These are phyloP conservation scores for Viola odorata DNA, from an alignment of 345 rosid species.

Conservation along the genomic window DNA sequence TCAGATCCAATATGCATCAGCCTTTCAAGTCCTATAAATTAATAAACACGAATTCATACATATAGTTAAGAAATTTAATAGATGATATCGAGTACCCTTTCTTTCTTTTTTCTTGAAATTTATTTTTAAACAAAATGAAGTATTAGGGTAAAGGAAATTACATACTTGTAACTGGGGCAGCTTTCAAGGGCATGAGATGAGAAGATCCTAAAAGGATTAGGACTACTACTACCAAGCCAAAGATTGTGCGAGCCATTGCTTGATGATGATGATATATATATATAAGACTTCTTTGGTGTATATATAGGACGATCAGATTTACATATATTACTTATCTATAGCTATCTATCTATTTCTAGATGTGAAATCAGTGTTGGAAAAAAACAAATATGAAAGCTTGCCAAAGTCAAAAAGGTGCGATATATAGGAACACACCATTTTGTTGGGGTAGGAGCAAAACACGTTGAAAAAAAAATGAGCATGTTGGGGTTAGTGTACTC, in stretches of 20 bases:
- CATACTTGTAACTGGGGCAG: slow-evolving; percentile 41
- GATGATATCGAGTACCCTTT: no score
- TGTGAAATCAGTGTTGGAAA: slow-evolving; percentile 6
- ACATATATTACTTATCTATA: slow-evolving; percentile 13
- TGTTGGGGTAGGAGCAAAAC: slow-evolving; percentile 1
- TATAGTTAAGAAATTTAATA: background rate
- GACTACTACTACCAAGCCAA: slow-evolving; percentile 32
- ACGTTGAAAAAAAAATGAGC: no score
- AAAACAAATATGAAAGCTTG: background rate
- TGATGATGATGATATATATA: slow-evolving; percentile 5
- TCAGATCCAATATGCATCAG: slow-evolving; percentile 28
- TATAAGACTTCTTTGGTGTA: background rate
- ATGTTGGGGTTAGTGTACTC: no score
- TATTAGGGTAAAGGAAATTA: no score
- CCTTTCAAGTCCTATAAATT: slow-evolving; percentile 37
- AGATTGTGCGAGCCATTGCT: slow-evolving; percentile 36
- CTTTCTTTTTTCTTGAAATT: no score
- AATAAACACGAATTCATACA: background rate
- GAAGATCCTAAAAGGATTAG: slow-evolving; percentile 27
- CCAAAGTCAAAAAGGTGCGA: slow-evolving; percentile 25
- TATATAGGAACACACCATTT: slow-evolving; percentile 8
- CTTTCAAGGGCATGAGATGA: slow-evolving; percentile 25
- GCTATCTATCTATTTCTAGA: slow-evolving; percentile 9
- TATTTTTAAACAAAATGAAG: no score
- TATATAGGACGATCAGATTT: background rate